Conservation (phyloP, 164 flowering plant genomes). For the Vitis amurensis region DNA sequence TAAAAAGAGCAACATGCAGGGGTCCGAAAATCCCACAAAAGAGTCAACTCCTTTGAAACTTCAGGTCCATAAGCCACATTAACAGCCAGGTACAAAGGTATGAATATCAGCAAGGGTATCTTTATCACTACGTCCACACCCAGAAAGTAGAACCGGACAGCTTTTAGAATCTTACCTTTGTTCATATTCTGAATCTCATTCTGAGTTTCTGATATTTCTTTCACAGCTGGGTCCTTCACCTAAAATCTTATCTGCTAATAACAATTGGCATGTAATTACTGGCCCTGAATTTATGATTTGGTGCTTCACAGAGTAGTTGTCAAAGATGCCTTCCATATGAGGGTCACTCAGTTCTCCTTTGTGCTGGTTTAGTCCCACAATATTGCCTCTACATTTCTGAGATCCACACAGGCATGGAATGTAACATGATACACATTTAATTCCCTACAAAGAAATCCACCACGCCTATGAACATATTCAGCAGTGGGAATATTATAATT, state of each 20-base stretch:
- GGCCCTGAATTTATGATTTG: slow-evolving; percentile 86
- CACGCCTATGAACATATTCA: slow-evolving; percentile 65
- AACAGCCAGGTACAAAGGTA: slow-evolving; percentile 61
- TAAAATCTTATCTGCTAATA: slow-evolving; percentile 27
- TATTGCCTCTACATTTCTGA: slow-evolving; percentile 66
- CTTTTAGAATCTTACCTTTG: slow-evolving; percentile 36
- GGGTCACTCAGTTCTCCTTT: slow-evolving; percentile 95
- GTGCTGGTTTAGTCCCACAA: slow-evolving; percentile 59
- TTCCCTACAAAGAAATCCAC: slow-evolving; percentile 48
- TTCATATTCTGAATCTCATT: slow-evolving; percentile 24
- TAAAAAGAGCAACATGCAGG: slow-evolving; percentile 58
- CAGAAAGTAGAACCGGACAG: slow-evolving; percentile 46
- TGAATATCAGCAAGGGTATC: slow-evolving; percentile 60
- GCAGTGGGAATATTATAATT: slow-evolving; percentile 78
- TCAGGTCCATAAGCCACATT: slow-evolving; percentile 61
- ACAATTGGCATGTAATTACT: no score
- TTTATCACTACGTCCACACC: slow-evolving; percentile 63
- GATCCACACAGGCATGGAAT: slow-evolving; percentile 79
- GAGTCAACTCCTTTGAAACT: slow-evolving; percentile 80
- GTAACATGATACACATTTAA: slow-evolving; percentile 89
- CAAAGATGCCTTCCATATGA: slow-evolving; percentile 96
- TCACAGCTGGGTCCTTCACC: slow-evolving; percentile 31
- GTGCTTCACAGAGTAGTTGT: slow-evolving; percentile 95
- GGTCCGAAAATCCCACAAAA: slow-evolving; percentile 87
- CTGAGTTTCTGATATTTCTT: slow-evolving; percentile 25